Conservation (phyloP, 2,329 filamentous ascomycete genomes). For the Plectosphaerella plurivora region DNA sequence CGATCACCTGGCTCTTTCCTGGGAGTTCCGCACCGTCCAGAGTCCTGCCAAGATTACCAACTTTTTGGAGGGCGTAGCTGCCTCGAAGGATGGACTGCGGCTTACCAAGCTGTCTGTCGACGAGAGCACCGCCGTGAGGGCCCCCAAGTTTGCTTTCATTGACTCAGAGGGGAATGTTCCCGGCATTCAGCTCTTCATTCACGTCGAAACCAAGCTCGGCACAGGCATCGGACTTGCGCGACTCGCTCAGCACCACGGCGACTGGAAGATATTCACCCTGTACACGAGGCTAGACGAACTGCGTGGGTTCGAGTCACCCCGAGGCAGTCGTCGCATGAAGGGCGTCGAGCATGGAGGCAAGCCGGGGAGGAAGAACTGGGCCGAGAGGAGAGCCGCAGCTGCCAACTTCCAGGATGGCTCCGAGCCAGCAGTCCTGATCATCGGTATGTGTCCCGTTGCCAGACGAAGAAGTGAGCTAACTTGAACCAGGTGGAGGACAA, state of each 20-base stretch:
- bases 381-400: slow-evolving; percentile 45
- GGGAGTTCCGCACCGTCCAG: slow-evolving; percentile 39
- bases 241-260: slow-evolving; percentile 6
- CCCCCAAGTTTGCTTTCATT: slow-evolving; percentile 39
- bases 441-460: slow-evolving; percentile 22
- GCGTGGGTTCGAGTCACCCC: slow-evolving; percentile 46
- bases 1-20: slow-evolving; percentile 52
- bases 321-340: slow-evolving; percentile 40
- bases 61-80: slow-evolving; percentile 5
- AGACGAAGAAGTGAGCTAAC: slow-evolving; percentile 24
- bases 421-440: slow-evolving; percentile 55
- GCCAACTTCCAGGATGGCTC: slow-evolving; percentile 37
- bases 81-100: slow-evolving; percentile 4
- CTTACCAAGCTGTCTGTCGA: slow-evolving; percentile 2
- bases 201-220: slow-evolving; percentile 11
- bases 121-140: slow-evolving; percentile 21
- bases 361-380: slow-evolving; percentile 54
- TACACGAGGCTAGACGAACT: slow-evolving; percentile 56
- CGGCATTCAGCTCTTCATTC: slow-evolving; percentile 13
- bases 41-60: slow-evolving; percentile 1
- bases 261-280: slow-evolving; percentile 61
- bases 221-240: slow-evolving; percentile 12
- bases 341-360: slow-evolving; percentile 54
- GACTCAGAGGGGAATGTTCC: slow-evolving; percentile 7
- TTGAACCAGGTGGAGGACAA: slow-evolving; percentile 39